These are phyloP conservation scores for Logfia minima DNA, from an alignment of 129 eudicot genomes.

Conservation along the genomic window DNA sequence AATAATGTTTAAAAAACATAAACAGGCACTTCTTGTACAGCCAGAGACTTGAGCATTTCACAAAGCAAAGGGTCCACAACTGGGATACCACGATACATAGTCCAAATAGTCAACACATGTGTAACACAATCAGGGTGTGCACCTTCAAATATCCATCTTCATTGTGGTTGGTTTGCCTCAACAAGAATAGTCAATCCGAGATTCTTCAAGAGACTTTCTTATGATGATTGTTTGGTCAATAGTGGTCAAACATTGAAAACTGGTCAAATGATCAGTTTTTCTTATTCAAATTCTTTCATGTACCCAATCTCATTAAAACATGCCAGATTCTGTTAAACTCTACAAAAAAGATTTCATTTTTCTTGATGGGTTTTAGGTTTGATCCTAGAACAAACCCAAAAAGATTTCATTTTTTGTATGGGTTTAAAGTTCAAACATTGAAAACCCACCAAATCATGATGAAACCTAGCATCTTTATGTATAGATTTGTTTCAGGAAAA, in stretches of 20 bases:
- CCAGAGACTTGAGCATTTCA: constrained; percentile 65
- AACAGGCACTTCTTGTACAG: constrained; percentile 43
- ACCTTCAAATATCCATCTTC: constrained; percentile 72
- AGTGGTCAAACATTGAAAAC: constrained; percentile 50
- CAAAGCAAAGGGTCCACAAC: constrained; percentile 56
- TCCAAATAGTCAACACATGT: constrained; percentile 71
- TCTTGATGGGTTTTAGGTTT: constrained; percentile 9
- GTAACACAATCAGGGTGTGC: constrained; percentile 53
- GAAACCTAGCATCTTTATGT: constrained; percentile 9
- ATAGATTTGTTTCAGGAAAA: constrained; percentile 4
- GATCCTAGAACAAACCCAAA: not conserved
- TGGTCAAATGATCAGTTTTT: constrained; percentile 61
- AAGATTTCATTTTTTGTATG: constrained; percentile 3
- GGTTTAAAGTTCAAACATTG: constrained; percentile 6
- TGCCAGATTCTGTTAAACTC: constrained; percentile 53
- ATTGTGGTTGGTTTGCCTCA: constrained; percentile 80
- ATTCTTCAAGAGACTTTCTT: constrained; percentile 60
- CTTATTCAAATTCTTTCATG: constrained; percentile 68
- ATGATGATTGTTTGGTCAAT: constrained; percentile 69
- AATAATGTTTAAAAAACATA: not conserved
- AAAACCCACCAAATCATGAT: constrained; percentile 18
- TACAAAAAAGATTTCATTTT: constrained; percentile 8
- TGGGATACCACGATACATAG: constrained; percentile 68
- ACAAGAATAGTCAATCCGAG: constrained; percentile 69
- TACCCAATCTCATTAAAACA: constrained; percentile 59